Percentiles rank a stretch among this genome's conserved stretches.
These are phyloP conservation scores for Lachnellula occidentalis DNA, from an alignment of 2,329 filamentous ascomycete species.

Conservation along the genomic window DNA sequence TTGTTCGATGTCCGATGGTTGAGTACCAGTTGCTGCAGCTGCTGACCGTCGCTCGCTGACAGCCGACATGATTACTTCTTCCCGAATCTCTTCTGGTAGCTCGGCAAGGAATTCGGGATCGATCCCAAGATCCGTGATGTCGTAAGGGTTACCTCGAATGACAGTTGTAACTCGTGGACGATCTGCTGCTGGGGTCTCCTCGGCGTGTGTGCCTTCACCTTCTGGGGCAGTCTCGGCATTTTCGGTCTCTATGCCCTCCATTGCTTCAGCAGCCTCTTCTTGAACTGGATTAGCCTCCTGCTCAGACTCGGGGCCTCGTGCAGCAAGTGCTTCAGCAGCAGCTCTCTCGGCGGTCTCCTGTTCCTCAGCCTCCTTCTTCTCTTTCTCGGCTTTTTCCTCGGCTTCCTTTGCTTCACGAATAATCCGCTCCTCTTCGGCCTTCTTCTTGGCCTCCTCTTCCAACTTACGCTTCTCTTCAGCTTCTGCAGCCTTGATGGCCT, in stretches of 20 bases:
- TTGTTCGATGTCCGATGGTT: constrained; percentile 78
- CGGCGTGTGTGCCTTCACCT: constrained; percentile 25
- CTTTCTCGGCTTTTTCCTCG: constrained; percentile 58
- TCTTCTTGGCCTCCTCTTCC: constrained; percentile 57
- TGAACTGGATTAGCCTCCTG: constrained; percentile 25
- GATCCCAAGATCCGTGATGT: constrained; percentile 92
- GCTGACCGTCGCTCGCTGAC: constrained; percentile 77
- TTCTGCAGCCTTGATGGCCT: constrained; percentile 57
- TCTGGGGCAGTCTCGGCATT: constrained; percentile 31
- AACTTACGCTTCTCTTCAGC: constrained; percentile 50
- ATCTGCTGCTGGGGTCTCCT: constrained; percentile 40
- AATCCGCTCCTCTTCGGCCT: constrained; percentile 59
- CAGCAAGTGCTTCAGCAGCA: constrained; percentile 43
- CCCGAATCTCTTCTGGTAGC: constrained; percentile 93
- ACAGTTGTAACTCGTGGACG: constrained; percentile 70
- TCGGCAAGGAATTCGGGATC: constrained; percentile 92
- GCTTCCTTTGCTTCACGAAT: constrained; percentile 65
- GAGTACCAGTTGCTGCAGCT: constrained; percentile 64
- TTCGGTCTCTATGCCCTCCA: constrained; percentile 71
- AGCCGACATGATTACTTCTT: constrained; percentile 92
- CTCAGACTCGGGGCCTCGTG: constrained; percentile 43
- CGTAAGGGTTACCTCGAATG: constrained; percentile 79
- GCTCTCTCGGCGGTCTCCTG: constrained; percentile 57
- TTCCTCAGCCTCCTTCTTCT: constrained; percentile 68
- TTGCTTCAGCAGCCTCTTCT: constrained; percentile 34